Evolutionary conservation across 2,329 filamentous ascomycete species (phyloP).

Genomic region (Fusarium mundagurra): DNA sequence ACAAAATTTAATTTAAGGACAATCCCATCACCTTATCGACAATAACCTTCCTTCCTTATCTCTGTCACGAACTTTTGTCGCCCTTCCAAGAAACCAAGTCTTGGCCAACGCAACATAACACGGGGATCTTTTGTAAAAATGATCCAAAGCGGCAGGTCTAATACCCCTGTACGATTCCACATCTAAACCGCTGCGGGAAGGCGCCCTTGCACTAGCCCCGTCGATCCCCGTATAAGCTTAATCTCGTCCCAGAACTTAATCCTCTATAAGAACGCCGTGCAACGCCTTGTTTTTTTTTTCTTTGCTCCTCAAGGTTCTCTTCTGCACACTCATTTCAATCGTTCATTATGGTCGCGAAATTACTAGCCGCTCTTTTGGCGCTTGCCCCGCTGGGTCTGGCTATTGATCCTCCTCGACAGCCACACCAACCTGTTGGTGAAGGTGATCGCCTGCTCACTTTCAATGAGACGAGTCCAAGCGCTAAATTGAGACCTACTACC

Average conservation of each 20-base stretch:
- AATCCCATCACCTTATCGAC: not conserved
- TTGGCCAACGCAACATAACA: constrained; percentile 35
- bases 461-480: constrained; percentile 65
- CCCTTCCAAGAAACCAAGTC: constrained; percentile 4
- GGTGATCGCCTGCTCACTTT: constrained; percentile 67
- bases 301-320: not conserved
- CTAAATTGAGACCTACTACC: constrained; percentile 57
- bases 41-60: not conserved
- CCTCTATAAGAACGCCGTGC: not conserved
- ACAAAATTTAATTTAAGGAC: too few species aligned
- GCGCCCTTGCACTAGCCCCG: constrained; percentile 5
- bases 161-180: not conserved
- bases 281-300: not conserved
- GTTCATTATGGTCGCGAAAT: constrained; percentile 17
- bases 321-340: not conserved
- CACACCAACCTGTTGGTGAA: constrained; percentile 64
- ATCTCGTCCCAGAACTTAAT: not conserved
- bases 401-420: constrained; percentile 62
- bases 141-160: constrained; percentile 31
- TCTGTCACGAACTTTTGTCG: constrained; percentile 26
- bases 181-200: constrained; percentile 35
- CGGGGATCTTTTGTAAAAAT: constrained; percentile 29
- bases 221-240: constrained; percentile 32
- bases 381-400: constrained; percentile 41
- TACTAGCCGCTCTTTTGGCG: constrained; percentile 31